Evolutionary conservation across 73 alveolate species (phyloP), one percentile per base, ranked within the genome.

Genomic region (Paramecium primaurelia): DNA sequence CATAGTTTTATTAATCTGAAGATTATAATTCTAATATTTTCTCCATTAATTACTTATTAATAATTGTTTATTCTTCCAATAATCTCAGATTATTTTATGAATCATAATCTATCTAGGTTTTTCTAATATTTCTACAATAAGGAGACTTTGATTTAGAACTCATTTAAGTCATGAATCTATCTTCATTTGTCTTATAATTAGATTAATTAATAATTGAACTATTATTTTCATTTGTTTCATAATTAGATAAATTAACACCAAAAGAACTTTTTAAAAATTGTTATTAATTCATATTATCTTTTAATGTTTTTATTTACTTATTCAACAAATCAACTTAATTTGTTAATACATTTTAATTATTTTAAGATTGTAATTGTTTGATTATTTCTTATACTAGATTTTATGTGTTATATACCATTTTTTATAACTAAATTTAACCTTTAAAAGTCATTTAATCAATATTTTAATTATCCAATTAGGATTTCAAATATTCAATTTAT

Each of bases 71-170:
- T 28, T 80, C 91, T 25, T 80, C 71, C 12, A 80, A 25, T 80
- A 80, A 44, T 44, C 45, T 20, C 26, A 18, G 12, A 14, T 80
- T 36, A 10, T 32, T 64, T 64, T 64, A 64, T 64, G 42, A 45
- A 45, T 80, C 75, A 0, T 20, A n/a, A 18, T 80, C 45, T 36
- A 26, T 16, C 3, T 36, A 30, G 22, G 8, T 80, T 20, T 45
- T n/a, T 49, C 34, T 14, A 40, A 34, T 75, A 22, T 75, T 32
- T 37, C 58, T 26, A 26, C 47, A 64, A 80, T 45, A 80, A 10
- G 91, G 91, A 49, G 91, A 80, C 51, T 80, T 80, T 42, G 91
- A 80, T 80, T 80, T 80, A 10, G 91, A 80, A 49, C 75, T 80
- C 34, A 32, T 18, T 7, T 42, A 25, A 14, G 91, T 80, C 12